Evolutionary conservation across 441 rosid genomes (phyloP).

Genomic region (Croton setiger): DNA sequence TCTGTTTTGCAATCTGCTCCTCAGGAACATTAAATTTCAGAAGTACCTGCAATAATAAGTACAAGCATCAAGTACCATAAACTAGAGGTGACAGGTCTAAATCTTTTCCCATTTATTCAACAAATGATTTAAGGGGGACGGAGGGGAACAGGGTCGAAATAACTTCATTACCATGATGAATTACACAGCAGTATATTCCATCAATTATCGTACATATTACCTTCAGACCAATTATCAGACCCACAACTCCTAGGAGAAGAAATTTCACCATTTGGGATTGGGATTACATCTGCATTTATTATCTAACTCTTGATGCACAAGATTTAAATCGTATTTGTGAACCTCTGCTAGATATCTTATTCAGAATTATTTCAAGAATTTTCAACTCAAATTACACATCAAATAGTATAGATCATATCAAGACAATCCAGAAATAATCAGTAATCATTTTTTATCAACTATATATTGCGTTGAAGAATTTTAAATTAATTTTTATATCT

Average conservation of each 20-base stretch:
- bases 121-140: no score
- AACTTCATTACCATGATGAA: background rate
- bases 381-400: no score
- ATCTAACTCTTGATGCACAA: background rate
- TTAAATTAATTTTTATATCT: no score
- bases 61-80: background rate
- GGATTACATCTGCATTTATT: no score
- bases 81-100: background rate
- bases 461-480: no score
- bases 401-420: background rate
- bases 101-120: background rate
- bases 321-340: no score
- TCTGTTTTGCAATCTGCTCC: slow-evolving; percentile 84
- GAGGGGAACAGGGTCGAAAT: background rate
- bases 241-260: background rate
- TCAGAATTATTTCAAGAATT: no score
- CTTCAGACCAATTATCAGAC: background rate
- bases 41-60: slow-evolving; percentile 57
- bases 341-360: no score
- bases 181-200: background rate
- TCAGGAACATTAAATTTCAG: slow-evolving; percentile 93
- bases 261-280: no score
- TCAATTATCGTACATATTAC: no score
- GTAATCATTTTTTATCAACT: no score
- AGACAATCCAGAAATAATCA: no score